Percentiles rank a stretch among this genome's conserved stretches.
Conservation (phyloP, 495 filamentous ascomycete genomes). For the Pyrenula massariospora region DNA sequence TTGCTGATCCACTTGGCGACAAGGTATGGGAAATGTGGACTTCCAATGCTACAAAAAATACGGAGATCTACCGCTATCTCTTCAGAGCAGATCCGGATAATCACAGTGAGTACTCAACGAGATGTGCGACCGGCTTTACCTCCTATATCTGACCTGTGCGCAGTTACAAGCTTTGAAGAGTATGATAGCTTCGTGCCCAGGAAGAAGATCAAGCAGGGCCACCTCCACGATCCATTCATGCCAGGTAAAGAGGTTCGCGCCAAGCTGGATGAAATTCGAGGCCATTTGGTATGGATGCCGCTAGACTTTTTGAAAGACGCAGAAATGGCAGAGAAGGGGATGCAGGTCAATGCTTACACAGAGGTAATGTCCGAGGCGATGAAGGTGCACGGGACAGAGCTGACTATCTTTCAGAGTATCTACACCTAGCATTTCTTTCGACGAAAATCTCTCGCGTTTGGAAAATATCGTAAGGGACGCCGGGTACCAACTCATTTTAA, state of each 20-base stretch:
- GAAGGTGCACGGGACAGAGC: slow-evolving; percentile 1
- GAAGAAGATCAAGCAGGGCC: slow-evolving; percentile 62
- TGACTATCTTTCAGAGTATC: slow-evolving; percentile 21
- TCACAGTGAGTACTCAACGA: slow-evolving; percentile 33
- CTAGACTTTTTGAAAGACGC: slow-evolving; percentile 75
- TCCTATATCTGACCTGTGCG: background rate
- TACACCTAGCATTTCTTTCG: slow-evolving; percentile 21
- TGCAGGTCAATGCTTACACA: slow-evolving; percentile 61
- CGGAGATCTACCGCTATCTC: slow-evolving; percentile 69
- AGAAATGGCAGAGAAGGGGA: slow-evolving; percentile 80
- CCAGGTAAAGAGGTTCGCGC: slow-evolving; percentile 55
- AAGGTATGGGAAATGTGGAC: slow-evolving; percentile 82
- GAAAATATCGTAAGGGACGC: no score
- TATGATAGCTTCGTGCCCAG: slow-evolving; percentile 66
- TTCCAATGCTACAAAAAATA: slow-evolving; percentile 62
- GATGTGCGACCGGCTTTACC: background rate
- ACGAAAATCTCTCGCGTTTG: no score
- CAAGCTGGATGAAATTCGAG: slow-evolving; percentile 69
- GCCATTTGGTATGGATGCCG: slow-evolving; percentile 94
- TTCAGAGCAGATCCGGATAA: slow-evolving; percentile 94
- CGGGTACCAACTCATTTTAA: no score
- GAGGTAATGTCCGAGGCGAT: slow-evolving; percentile 30
- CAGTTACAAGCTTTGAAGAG: slow-evolving; percentile 70
- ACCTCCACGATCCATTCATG: slow-evolving; percentile 69
- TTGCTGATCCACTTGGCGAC: slow-evolving; percentile 71